These are phyloP conservation scores for Sugiyamaella valdiviana DNA, from an alignment of 805 yeast genomes.

Conservation along the genomic window DNA sequence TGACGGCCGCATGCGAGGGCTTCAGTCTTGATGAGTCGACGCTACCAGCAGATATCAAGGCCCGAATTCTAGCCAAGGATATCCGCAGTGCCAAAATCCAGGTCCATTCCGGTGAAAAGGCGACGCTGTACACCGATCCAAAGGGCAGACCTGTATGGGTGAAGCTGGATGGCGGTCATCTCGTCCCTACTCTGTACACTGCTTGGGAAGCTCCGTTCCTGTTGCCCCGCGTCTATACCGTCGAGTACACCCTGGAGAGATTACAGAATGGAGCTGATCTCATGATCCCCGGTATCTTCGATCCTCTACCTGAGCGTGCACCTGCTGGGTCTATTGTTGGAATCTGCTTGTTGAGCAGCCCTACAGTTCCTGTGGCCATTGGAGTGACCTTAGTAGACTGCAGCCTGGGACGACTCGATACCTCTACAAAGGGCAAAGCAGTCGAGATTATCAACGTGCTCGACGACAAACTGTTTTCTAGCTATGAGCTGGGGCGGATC, in stretches of 20 bases:
- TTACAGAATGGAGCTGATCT: constrained; percentile 68
- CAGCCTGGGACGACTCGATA: constrained; percentile 29
- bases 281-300: constrained; percentile 41
- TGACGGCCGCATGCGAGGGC: constrained; percentile 38
- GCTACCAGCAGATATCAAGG: constrained; percentile 39
- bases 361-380: constrained; percentile 62
- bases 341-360: constrained; percentile 55
- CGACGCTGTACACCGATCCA: constrained; percentile 59
- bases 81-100: constrained; percentile 62
- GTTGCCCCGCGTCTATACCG: constrained; percentile 65
- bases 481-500: constrained; percentile 43
- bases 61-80: constrained; percentile 43
- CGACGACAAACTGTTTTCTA: constrained; percentile 56
- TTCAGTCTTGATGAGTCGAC: constrained; percentile 32
- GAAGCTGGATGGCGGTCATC: constrained; percentile 40
- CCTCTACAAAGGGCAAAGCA: constrained; percentile 73
- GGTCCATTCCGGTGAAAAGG: constrained; percentile 44
- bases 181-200: constrained; percentile 63
- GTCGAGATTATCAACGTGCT: constrained; percentile 62
- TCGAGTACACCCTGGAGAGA: constrained; percentile 62
- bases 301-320: constrained; percentile 49
- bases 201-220: constrained; percentile 64
- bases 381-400: constrained; percentile 47
- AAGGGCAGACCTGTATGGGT: constrained; percentile 70
- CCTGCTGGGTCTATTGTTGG: constrained; percentile 60